Evolutionary conservation across 1,284 basidiomycete species (phyloP).

Genomic region (Fomitopsis betulina): DNA sequence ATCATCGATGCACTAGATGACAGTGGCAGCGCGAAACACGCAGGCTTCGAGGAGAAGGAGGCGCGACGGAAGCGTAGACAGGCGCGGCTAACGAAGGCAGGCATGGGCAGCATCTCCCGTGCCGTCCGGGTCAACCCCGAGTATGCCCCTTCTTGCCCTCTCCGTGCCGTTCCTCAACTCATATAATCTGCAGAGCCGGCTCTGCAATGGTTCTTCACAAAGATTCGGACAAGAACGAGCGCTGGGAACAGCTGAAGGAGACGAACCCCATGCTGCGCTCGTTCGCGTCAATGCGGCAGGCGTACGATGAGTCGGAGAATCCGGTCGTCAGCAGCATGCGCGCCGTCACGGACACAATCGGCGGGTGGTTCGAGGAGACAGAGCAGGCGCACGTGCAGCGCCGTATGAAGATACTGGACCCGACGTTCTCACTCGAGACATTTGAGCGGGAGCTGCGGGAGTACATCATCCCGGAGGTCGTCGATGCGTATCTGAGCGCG

Average conservation of each 20-base stretch:
- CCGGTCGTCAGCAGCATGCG: slow-evolving; percentile 82
- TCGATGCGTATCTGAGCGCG: slow-evolving; percentile 92
- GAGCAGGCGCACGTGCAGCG: slow-evolving; percentile 94
- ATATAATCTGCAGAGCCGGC: slow-evolving; percentile 60
- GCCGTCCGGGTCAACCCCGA: slow-evolving; percentile 69
- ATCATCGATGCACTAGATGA: slow-evolving; percentile 93
- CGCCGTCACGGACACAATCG: slow-evolving; percentile 81
- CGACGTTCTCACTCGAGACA: slow-evolving; percentile 78
- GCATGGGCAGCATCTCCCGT: slow-evolving; percentile 53
- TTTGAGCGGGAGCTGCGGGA: slow-evolving; percentile 93
- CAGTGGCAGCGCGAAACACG: slow-evolving; percentile 87
- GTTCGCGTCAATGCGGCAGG: slow-evolving; percentile 57
- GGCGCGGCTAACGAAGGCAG: slow-evolving; percentile 77
- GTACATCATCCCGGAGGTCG: slow-evolving; percentile 96
- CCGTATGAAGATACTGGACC: slow-evolving; percentile 84
- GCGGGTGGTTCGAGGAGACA: slow-evolving; percentile 93
- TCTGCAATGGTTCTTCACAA: slow-evolving; percentile 81
- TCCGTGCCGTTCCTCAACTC: not conserved
- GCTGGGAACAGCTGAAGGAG: slow-evolving; percentile 73
- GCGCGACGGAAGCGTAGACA: slow-evolving; percentile 74
- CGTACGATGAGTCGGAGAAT: slow-evolving; percentile 93
- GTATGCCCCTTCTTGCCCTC: slow-evolving; percentile 43
- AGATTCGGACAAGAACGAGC: slow-evolving; percentile 70
- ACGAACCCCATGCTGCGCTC: slow-evolving; percentile 69
- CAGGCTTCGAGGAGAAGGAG: slow-evolving; percentile 92